phyloP scores from a whole-genome alignment of 2,329 filamentous ascomycete genomes.

The Ophioceras dolichostomum region DNA sequence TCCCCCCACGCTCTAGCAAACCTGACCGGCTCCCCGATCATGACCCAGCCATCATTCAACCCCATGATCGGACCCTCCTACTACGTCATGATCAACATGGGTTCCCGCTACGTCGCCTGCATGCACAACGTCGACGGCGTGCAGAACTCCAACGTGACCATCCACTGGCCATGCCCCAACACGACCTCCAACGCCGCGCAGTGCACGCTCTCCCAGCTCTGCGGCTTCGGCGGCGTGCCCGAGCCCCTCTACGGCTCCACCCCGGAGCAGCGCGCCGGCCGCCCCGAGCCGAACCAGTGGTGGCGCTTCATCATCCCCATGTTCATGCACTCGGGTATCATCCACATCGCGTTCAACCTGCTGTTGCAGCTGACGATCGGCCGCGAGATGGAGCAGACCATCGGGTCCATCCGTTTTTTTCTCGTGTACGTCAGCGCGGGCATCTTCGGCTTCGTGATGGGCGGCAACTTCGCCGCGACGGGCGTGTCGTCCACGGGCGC shows the following conservation, averaged over 20 bases:
- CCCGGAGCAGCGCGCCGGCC: constrained; percentile 22
- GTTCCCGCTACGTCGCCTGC: constrained; percentile 80
- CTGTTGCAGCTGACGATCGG: constrained; percentile 82
- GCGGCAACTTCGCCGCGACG: constrained; percentile 80
- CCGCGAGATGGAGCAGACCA: constrained; percentile 82
- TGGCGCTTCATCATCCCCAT: constrained; percentile 93
- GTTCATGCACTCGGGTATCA: constrained; percentile 85
- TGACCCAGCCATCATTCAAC: constrained; percentile 79
- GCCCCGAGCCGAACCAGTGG: constrained; percentile 77
- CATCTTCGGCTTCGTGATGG: constrained; percentile 92
- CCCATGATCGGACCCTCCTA: constrained; percentile 93
- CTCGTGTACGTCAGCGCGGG: constrained; percentile 84
- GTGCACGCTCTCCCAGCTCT: constrained; percentile 72
- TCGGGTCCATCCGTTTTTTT: constrained; percentile 78
- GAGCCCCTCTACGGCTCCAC: constrained; percentile 49
- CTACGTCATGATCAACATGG: constrained; percentile 89
- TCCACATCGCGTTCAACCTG: constrained; percentile 95
- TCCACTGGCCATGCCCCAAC: constrained; percentile 72
- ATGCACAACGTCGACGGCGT: constrained; percentile 74
- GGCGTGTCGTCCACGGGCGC: constrained; percentile 77
- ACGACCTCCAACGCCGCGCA: constrained; percentile 46
- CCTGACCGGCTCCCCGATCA: constrained; percentile 60
- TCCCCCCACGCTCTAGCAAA: constrained; percentile 4
- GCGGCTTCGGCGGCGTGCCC: constrained; percentile 68
- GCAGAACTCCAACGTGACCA: constrained; percentile 34